phyloP scores from a whole-genome alignment of 306 rosid species.

The Chamaecrista fasciculata region DNA sequence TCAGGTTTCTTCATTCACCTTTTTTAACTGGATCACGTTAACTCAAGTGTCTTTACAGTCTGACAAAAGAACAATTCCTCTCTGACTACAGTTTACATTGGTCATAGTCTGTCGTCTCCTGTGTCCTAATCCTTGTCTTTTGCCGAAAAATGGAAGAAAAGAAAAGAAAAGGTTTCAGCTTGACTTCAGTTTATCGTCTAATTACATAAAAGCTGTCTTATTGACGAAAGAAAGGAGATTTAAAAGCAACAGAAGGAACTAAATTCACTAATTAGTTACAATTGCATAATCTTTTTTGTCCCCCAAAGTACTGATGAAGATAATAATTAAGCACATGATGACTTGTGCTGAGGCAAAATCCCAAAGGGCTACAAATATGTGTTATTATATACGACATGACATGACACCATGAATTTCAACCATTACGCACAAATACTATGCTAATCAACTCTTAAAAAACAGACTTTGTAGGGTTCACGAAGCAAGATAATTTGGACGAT shows the following conservation, averaged over 20 bases:
- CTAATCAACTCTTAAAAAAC: background rate
- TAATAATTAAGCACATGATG: background rate
- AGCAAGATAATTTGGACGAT: conserved; percentile 28
- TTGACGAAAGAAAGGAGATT: background rate
- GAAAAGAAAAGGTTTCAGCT: background rate
- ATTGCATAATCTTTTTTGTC: background rate
- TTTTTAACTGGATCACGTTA: background rate
- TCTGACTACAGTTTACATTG: background rate
- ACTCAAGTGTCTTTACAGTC: conserved; percentile 27
- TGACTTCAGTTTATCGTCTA: background rate
- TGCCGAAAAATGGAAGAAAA: background rate
- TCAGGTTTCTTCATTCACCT: conserved; percentile 5
- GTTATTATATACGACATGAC: too few species aligned
- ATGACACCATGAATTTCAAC: background rate
- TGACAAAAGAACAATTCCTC: conserved; percentile 16
- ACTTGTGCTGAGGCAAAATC: conserved; percentile 23
- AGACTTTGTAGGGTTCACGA: background rate
- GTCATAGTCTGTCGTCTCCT: background rate
- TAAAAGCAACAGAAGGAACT: background rate
- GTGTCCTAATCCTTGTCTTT: background rate
- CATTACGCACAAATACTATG: background rate
- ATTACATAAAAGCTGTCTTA: background rate
- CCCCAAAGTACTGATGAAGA: background rate
- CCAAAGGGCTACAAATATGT: too few species aligned
- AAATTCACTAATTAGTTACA: background rate